phyloP scores from a whole-genome alignment of 2,329 filamentous ascomycete genomes.

The Fusarium austroafricanum region DNA sequence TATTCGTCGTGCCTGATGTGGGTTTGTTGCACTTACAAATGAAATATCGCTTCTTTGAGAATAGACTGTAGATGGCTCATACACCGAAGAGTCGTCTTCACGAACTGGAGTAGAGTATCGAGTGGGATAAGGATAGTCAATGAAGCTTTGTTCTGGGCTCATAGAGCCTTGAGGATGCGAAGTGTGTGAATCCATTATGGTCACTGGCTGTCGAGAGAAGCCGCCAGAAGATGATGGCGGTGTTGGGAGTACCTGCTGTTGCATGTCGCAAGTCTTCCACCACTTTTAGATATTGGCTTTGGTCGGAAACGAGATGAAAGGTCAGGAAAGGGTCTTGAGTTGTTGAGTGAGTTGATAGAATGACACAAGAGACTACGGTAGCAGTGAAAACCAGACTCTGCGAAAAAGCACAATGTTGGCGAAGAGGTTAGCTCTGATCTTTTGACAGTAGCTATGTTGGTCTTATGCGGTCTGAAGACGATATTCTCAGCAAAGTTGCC shows the following conservation, averaged over 20 bases:
- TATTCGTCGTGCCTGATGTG: neutral
- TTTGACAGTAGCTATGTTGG: slow-evolving; percentile 39
- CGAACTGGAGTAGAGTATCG: slow-evolving; percentile 38
- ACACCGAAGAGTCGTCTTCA: slow-evolving; percentile 33
- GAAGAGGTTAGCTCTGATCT: slow-evolving; percentile 26
- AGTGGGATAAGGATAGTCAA: slow-evolving; percentile 18
- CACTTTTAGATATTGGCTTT: slow-evolving; percentile 5
- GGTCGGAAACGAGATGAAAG: neutral
- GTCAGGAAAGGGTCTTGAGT: neutral
- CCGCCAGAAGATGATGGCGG: slow-evolving; percentile 55
- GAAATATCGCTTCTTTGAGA: slow-evolving; percentile 30
- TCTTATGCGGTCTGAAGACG: slow-evolving; percentile 33
- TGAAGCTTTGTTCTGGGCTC: slow-evolving; percentile 16
- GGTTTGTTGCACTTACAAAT: slow-evolving; percentile 31
- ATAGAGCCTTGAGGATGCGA: slow-evolving; percentile 28
- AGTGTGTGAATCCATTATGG: slow-evolving; percentile 32
- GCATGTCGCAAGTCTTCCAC: slow-evolving; percentile 48
- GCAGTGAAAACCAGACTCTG: slow-evolving; percentile 11
- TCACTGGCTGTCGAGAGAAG: slow-evolving; percentile 21
- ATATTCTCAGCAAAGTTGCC: slow-evolving; percentile 23
- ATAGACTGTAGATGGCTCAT: slow-evolving; percentile 36
- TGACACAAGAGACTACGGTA: slow-evolving; percentile 2
- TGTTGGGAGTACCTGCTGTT: slow-evolving; percentile 56
- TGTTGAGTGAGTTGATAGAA: slow-evolving; percentile 12
- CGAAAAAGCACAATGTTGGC: slow-evolving; percentile 24